phyloP scores from a whole-genome alignment of 225 moss, liverwort and hornwort species.

The Climacium dendroides region DNA sequence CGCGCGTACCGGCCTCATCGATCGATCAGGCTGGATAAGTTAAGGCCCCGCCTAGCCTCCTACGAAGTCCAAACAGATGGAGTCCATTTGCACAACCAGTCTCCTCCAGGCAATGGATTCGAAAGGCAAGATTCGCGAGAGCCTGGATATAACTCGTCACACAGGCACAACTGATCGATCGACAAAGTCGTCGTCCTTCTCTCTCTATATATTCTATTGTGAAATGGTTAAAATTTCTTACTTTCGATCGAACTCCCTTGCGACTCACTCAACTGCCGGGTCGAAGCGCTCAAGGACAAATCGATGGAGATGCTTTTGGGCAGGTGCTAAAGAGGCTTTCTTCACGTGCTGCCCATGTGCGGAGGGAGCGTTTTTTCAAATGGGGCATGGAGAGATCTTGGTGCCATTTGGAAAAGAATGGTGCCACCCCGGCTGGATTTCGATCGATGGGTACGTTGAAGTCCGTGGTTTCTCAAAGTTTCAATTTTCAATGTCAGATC shows the following conservation, averaged over 20 bases:
- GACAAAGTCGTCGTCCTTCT: neutral
- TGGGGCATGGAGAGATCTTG: neutral
- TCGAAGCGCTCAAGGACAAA: neutral
- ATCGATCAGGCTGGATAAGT: neutral
- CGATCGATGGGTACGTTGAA: neutral
- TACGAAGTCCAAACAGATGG: neutral
- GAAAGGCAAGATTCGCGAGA: neutral
- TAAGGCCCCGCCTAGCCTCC: neutral
- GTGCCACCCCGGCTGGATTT: neutral
- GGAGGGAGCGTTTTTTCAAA: neutral
- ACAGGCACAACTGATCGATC: neutral
- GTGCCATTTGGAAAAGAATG: neutral
- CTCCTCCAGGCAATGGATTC: neutral
- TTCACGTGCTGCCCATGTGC: constrained; percentile 11
- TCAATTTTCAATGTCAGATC: neutral
- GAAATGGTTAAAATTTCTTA: neutral
- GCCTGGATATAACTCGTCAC: neutral
- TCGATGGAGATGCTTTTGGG: neutral
- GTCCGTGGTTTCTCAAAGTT: neutral
- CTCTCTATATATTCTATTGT: neutral
- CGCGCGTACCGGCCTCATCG: neutral
- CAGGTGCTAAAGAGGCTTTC: neutral
- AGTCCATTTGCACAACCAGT: neutral
- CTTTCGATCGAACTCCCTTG: neutral
- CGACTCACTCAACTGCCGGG: neutral